Base-by-base conservation (phyloP, 1,139 yeast genomes). In the Torulaspora pretoriensis region DNA sequence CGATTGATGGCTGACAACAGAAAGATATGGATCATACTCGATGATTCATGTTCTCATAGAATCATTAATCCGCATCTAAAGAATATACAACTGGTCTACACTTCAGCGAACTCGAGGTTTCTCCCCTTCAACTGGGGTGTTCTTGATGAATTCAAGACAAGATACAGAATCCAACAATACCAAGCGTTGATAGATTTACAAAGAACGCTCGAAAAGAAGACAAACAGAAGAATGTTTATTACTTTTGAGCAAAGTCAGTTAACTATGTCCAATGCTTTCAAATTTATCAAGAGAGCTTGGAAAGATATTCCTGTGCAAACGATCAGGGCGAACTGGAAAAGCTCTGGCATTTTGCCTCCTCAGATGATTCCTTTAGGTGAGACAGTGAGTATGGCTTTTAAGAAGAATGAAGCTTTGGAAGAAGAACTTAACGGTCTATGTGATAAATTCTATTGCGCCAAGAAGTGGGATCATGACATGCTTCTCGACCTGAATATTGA, bases 61-160 rank as follows among this genome's bases (percentile, higher is more conserved):
- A 75, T 80, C 4, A 70, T 79, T 35, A 80, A 80, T 53, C 64
- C 79, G 47, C 77, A 75, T 51, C 70, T 81, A 51, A 70, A 71
- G 44, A 75, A 78, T 55, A 77, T 81, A 27, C 67, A 72, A 41
- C 63, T 81, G 38, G 51, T 71, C 4, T 70, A 67, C 45, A 68
- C 72, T 0, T 60, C 71, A 0, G 56, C 69, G 14, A 61, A 56
- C 34, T 60, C 70, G 9, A 61, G 74, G 53, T 79, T 77, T 56
- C 62, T 80, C 30, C 86, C 86, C 2, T 78, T 79, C 72, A 77
- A 74, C 51, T 79, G 80, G 71, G 87, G 87, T 2, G 77, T 80
- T 3, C 69, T 78, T 24, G 81, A 78, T 48, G 86, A 81, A 52
- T 78, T 81, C 55, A 78, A 78, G 52, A 71, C 78, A 9, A 65